phyloP scores from a whole-genome alignment of 2,329 filamentous ascomycete genomes.

The Aspergillus sp. region DNA sequence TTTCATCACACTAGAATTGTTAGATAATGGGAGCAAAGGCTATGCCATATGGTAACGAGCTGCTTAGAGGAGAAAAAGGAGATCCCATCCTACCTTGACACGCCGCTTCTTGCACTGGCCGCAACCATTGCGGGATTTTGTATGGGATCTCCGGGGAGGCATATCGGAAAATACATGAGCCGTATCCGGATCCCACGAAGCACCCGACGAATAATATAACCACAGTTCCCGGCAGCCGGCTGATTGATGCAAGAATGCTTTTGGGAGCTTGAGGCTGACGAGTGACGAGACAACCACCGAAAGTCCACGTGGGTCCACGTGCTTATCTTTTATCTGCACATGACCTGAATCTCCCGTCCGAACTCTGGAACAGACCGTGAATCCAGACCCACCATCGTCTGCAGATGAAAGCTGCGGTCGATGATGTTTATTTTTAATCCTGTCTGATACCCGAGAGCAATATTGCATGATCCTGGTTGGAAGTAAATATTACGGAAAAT shows the following conservation, averaged over 20 bases:
- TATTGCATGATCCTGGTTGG: background rate
- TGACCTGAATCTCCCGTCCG: background rate
- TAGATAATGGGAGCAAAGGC: background rate
- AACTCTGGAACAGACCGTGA: no score
- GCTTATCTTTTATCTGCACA: background rate
- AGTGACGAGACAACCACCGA: background rate
- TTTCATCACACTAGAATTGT: constrained; percentile 39
- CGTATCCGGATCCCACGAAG: background rate
- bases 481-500: background rate
- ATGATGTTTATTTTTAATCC: background rate
- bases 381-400: no score
- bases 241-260: background rate
- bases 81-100: constrained; percentile 37
- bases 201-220: background rate
- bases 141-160: constrained; percentile 42
- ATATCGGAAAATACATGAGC: constrained; percentile 20
- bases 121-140: constrained; percentile 45
- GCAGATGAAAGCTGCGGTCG: no score
- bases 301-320: background rate
- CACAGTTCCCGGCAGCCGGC: background rate
- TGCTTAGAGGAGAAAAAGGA: no score
- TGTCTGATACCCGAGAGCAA: no score
- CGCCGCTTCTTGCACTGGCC: constrained; percentile 42
- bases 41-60: no score
- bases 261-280: background rate